Percentiles rank a stretch among this genome's conserved stretches.
Evolutionary conservation across 2,329 filamentous ascomycete genomes (phyloP).

Genomic region (Ceratocystis cacaofunesta): DNA sequence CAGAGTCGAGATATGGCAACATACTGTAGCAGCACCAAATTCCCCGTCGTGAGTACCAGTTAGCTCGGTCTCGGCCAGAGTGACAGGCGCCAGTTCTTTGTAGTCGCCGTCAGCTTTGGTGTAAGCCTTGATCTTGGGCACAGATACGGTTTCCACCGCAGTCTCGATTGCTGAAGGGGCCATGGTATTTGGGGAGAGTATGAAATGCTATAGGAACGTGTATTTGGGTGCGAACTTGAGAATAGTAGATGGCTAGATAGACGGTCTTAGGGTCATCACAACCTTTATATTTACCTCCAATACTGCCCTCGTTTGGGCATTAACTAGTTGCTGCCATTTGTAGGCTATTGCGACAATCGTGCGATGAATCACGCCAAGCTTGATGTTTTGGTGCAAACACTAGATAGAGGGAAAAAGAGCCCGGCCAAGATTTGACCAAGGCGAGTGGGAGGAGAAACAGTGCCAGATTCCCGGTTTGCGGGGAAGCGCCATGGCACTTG

Average conservation of each 20-base stretch:
- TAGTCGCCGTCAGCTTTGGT: constrained; percentile 15
- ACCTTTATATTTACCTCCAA: not conserved
- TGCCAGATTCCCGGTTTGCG: not conserved
- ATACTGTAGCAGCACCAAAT: constrained; percentile 12
- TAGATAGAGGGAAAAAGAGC: not conserved
- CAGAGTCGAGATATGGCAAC: not conserved
- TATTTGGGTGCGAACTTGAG: not conserved
- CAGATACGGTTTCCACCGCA: not conserved
- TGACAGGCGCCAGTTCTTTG: constrained; percentile 14
- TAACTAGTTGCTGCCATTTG: not conserved
- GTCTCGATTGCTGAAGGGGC: constrained; percentile 15
- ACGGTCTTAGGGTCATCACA: not conserved
- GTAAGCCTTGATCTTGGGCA: constrained; percentile 2
- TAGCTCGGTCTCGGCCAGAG: constrained; percentile 12
- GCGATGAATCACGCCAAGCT: not conserved
- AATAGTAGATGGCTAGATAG: not conserved
- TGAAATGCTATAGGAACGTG: not conserved
- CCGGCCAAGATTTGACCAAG: not conserved
- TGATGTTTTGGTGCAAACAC: not conserved
- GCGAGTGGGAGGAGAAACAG: not conserved
- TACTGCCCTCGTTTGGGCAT: not conserved
- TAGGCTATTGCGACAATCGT: not conserved
- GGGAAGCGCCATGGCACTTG: not conserved
- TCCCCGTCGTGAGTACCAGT: constrained; percentile 14
- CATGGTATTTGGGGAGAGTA: not conserved